A percentile compares a stretch with the other conserved stretches of the same genome.
Conservation (phyloP, 208 protist species). For the Trypanosoma brucei region DNA sequence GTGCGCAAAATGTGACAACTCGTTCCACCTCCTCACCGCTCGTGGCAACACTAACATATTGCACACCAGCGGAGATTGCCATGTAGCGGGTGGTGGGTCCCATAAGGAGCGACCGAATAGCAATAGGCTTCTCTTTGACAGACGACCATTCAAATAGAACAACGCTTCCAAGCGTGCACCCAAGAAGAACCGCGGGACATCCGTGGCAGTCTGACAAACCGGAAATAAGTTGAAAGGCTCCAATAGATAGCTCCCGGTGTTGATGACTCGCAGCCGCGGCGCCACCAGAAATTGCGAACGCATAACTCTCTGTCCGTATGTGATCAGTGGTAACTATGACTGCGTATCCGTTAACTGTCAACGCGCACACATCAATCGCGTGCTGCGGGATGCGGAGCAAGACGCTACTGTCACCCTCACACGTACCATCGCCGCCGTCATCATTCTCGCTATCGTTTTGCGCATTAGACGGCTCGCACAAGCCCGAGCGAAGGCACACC, state of each 20-base stretch:
- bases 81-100: constrained; percentile 13
- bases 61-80: background rate
- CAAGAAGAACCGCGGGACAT: constrained; percentile 9
- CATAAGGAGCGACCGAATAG: constrained; percentile 16
- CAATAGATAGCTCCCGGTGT: constrained; percentile 9
- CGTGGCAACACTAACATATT: background rate
- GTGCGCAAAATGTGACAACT: constrained; percentile 9
- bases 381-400: background rate
- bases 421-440: background rate
- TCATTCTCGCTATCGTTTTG: constrained; percentile 4
- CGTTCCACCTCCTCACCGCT: background rate
- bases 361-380: constrained; percentile 19
- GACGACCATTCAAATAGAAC: constrained; percentile 13
- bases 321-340: constrained; percentile 10
- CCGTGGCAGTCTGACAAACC: constrained; percentile 1
- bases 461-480: background rate
- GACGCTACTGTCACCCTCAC: background rate
- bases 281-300: background rate
- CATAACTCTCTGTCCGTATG: background rate
- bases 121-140: constrained; percentile 1
- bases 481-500: constrained; percentile 14
- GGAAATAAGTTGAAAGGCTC: constrained; percentile 15
- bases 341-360: constrained; percentile 12
- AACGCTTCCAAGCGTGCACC: constrained; percentile 14
- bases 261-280: background rate